phyloP scores from a whole-genome alignment of 495 filamentous ascomycete species.

The Neurospora sp. region DNA sequence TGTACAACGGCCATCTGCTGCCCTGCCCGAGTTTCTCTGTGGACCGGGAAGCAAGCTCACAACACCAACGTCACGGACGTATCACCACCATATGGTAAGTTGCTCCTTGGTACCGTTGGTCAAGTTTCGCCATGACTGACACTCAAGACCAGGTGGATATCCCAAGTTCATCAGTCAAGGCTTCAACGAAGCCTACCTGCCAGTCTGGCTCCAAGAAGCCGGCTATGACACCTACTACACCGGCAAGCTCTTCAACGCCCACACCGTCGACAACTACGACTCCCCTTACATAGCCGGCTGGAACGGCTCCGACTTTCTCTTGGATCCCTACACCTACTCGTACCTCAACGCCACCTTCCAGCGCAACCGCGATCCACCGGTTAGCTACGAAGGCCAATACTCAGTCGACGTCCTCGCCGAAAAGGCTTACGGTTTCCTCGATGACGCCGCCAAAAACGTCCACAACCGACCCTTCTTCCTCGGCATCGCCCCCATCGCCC shows the following conservation, averaged over 20 bases:
- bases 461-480: conserved; percentile 53
- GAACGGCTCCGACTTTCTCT: conserved; percentile 52
- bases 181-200: conserved; percentile 56
- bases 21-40: conserved; percentile 51
- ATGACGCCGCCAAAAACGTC: conserved; percentile 43
- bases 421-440: conserved; percentile 54
- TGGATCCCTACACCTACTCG: conserved; percentile 63
- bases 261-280: conserved; percentile 49
- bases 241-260: conserved; percentile 62
- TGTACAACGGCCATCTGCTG: conserved; percentile 56
- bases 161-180: conserved; percentile 59
- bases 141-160: conserved; percentile 44
- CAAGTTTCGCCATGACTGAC: neutral
- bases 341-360: conserved; percentile 61
- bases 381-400: conserved; percentile 48
- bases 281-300: conserved; percentile 47
- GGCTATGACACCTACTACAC: conserved; percentile 69
- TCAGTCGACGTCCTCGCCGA: conserved; percentile 51
- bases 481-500: conserved; percentile 53
- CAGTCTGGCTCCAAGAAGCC: conserved; percentile 57
- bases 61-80: conserved; percentile 72
- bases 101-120: neutral
- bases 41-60: conserved; percentile 58
- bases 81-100: conserved; percentile 46
- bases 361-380: conserved; percentile 48